Evolutionary conservation across 73 alveolate genomes (phyloP).

Genomic region (Paramecium tetraurelia): DNA sequence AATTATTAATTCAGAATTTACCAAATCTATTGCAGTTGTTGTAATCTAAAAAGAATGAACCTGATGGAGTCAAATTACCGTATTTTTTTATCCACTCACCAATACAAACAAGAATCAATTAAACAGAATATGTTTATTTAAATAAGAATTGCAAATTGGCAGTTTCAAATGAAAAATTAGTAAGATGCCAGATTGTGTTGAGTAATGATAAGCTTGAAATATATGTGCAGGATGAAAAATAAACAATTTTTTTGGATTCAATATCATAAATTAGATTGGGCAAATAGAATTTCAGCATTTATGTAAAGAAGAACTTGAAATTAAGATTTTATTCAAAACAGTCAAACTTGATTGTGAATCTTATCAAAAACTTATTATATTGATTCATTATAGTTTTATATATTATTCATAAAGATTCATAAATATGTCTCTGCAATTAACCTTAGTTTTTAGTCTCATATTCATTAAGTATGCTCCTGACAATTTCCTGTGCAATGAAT

Average conservation of each 20-base stretch:
- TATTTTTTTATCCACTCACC: neutral
- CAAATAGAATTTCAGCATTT: neutral
- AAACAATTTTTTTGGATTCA: neutral
- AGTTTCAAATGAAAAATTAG: neutral
- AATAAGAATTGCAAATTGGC: neutral
- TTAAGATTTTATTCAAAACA: neutral
- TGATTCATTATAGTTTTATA: neutral
- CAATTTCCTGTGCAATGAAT: conserved; percentile 76
- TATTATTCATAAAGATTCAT: neutral
- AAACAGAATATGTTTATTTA: neutral
- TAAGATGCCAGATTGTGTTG: neutral
- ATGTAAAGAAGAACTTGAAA: neutral
- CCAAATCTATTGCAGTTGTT: neutral
- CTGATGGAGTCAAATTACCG: neutral
- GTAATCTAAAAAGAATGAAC: neutral
- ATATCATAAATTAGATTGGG: neutral
- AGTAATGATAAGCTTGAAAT: neutral
- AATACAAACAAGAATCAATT: neutral
- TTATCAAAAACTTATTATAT: neutral
- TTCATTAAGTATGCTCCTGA: conserved; percentile 64
- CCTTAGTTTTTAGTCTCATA: conserved; percentile 42
- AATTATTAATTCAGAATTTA: neutral
- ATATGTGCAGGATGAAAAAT: neutral
- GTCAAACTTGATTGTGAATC: neutral
- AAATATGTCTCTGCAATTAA: neutral